Conservation (phyloP, 2,329 filamentous ascomycete species). For the Fusarium avenaceum region DNA sequence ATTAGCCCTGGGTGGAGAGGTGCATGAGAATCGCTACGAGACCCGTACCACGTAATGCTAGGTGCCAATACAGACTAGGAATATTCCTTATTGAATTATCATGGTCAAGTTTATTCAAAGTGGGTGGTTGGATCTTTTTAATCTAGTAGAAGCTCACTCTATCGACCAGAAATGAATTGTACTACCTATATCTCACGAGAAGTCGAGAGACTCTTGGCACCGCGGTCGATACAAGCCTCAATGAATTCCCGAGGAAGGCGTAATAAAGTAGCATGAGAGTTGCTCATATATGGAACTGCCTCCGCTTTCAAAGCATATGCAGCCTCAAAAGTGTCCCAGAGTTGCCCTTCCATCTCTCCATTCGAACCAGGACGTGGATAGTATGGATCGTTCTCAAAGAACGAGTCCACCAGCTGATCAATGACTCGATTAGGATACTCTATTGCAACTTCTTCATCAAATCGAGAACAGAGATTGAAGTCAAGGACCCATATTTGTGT, state of each 20-base stretch:
- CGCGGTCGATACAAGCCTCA: not conserved
- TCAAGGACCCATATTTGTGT: slow-evolving; percentile 55
- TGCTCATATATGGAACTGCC: not conserved
- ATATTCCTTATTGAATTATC: too few relatives aligned
- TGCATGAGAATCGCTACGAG: not conserved
- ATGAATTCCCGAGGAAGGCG: not conserved
- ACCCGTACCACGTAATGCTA: not conserved
- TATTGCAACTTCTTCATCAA: not conserved
- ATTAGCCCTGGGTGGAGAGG: slow-evolving; percentile 21
- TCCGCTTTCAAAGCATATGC: not conserved
- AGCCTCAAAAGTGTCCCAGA: slow-evolving; percentile 47
- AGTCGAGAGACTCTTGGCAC: not conserved
- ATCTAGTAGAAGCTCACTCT: too few relatives aligned
- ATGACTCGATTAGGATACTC: slow-evolving; percentile 54
- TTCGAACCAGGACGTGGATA: slow-evolving; percentile 58
- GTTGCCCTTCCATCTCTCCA: slow-evolving; percentile 16
- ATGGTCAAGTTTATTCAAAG: too few relatives aligned
- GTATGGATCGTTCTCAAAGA: slow-evolving; percentile 67
- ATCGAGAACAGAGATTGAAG: slow-evolving; percentile 52
- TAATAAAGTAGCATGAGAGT: not conserved
- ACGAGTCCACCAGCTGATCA: slow-evolving; percentile 47
- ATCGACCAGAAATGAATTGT: not conserved
- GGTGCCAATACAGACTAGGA: too few relatives aligned
- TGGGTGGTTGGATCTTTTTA: too few relatives aligned
- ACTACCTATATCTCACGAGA: not conserved